Evolutionary conservation across 805 yeast species (phyloP), one percentile per base, ranked within the genome.

Genomic region (Jamesozyma piceae): DNA sequence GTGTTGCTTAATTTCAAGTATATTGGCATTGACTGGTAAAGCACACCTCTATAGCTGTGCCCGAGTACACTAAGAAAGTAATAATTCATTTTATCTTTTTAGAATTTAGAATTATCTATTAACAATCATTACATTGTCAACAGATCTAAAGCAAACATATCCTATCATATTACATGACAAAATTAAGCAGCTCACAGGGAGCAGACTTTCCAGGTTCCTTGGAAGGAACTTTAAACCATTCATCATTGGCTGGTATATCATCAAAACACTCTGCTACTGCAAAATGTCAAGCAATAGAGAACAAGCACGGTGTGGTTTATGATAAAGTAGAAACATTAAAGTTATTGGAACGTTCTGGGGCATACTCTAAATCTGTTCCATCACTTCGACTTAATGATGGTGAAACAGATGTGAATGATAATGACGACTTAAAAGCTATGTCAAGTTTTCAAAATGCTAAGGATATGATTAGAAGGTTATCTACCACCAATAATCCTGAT

Each of bases 381-480:
- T 27, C 43, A 10, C 32, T 46, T 15, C 28, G 34, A 32, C 18
- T 37, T n/a, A 37, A 30, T 18, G 21, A 35, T 30, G 35, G 33
- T 29, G 42, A 39, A n/a, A 26, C 33, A 18, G 46, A 32, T 9
- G 31, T 39, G 8, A 45, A 37, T 5, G 48, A 44, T 26, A 38
- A 29, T 8, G 43, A 41, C 13, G 9, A 37, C 17, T 37, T 30
- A 13, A 33, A 38, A 13, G 33, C 42, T 31, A 9, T 42, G 4
- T 35, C 42, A 14, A 42, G 39, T n/a, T 36, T 54, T 9, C 44
- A 44, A 22, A 43, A 44, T 19, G 58, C 56, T 5, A 53, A 52
- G 36, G 52, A 49, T 15, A 50, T 48, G 47, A 49, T 55, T 4
- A 45, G 53, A 41, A 48, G 43, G 38, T 26, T 55, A 27, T 53